phyloP scores from a whole-genome alignment of 2,329 filamentous ascomycete species.

The Fusarium sp. region DNA sequence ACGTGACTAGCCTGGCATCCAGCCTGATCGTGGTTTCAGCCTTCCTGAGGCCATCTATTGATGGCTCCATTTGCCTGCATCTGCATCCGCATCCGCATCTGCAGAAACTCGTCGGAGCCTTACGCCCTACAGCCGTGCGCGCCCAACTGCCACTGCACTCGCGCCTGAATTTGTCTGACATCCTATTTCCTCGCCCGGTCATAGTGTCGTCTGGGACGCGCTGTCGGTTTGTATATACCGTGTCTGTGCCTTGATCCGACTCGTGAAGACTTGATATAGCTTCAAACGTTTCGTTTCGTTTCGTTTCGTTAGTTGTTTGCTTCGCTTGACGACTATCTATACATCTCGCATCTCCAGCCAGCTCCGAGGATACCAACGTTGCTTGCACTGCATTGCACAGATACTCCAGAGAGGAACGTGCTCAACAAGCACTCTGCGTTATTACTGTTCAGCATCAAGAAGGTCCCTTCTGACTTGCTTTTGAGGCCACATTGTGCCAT shows the following conservation, averaged over 20 bases:
- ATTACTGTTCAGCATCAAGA: slow-evolving; percentile 33
- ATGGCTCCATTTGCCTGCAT: slow-evolving; percentile 41
- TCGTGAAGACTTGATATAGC: slow-evolving; percentile 38
- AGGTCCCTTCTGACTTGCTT: slow-evolving; percentile 34
- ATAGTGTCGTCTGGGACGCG: slow-evolving; percentile 36
- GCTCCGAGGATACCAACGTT: slow-evolving; percentile 17
- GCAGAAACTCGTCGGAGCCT: slow-evolving; percentile 43
- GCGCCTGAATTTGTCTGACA: slow-evolving; percentile 40
- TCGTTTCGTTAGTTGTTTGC: slow-evolving; percentile 29
- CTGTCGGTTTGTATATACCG: slow-evolving; percentile 39
- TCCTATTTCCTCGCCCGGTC: slow-evolving; percentile 34
- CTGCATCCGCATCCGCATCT: slow-evolving; percentile 26
- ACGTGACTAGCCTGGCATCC: slow-evolving; percentile 36
- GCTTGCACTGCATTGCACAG: slow-evolving; percentile 23
- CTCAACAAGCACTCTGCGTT: slow-evolving; percentile 26
- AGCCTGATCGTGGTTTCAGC: slow-evolving; percentile 41
- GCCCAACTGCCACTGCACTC: slow-evolving; percentile 43
- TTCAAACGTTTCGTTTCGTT: slow-evolving; percentile 38
- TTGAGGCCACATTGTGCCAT: slow-evolving; percentile 26
- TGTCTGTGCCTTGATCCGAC: slow-evolving; percentile 42
- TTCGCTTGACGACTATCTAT: slow-evolving; percentile 17
- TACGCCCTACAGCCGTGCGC: slow-evolving; percentile 43
- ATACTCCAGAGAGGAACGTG: slow-evolving; percentile 20
- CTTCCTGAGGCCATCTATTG: slow-evolving; percentile 40
- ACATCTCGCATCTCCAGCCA: slow-evolving; percentile 19